These are phyloP conservation scores for Mycocalia duriaeana DNA, from an alignment of 1,284 basidiomycete genomes.

Conservation along the genomic window DNA sequence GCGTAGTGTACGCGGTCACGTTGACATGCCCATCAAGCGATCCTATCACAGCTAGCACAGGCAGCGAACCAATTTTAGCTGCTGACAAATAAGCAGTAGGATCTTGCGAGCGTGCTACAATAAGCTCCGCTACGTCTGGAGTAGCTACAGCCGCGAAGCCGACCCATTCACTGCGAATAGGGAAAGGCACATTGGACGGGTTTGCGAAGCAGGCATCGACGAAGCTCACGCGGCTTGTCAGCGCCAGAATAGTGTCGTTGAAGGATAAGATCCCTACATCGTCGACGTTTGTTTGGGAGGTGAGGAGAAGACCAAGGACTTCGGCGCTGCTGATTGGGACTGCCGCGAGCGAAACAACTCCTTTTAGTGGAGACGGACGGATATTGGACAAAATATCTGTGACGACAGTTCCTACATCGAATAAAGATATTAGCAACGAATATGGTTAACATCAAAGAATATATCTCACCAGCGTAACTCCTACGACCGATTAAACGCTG, in stretches of 20 bases:
- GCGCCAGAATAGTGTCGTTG: neutral
- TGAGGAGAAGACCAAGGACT: neutral
- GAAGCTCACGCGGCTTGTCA: constrained; percentile 1
- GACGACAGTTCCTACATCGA: neutral
- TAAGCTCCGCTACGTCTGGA: constrained; percentile 7
- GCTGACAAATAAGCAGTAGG: neutral
- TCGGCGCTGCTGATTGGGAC: neutral
- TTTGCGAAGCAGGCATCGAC: neutral
- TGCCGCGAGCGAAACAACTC: neutral
- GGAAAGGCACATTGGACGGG: constrained; percentile 3
- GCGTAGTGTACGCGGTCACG: constrained; percentile 7
- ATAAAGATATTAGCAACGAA: neutral
- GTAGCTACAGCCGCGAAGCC: constrained; percentile 6
- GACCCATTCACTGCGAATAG: constrained; percentile 8
- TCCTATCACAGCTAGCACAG: neutral
- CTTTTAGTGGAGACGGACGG: neutral
- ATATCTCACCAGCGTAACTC: no score
- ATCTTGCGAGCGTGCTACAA: neutral
- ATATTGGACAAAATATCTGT: neutral
- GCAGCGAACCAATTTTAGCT: neutral
- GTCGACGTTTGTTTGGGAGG: no score
- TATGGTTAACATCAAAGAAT: no score
- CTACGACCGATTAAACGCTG: no score
- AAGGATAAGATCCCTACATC: neutral
- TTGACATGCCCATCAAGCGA: neutral